Conservation (phyloP, 768 basidiomycete species). For the Trametopsis cervina region DNA sequence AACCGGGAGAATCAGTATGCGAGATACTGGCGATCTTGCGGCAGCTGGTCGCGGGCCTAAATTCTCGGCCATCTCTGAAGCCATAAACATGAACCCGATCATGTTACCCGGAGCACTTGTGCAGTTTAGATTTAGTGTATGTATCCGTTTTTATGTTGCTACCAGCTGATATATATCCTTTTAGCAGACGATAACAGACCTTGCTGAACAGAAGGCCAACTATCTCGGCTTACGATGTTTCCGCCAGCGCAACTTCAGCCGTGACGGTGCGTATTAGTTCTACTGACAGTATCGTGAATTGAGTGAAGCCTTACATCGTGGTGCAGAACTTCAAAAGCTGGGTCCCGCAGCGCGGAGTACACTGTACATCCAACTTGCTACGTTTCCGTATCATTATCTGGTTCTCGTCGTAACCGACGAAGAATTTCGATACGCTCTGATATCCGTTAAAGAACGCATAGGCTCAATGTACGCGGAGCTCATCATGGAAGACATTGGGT, state of each 20-base stretch:
- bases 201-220: constrained; percentile 78
- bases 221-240: constrained; percentile 78
- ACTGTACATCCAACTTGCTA: constrained; percentile 72
- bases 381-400: constrained; percentile 77
- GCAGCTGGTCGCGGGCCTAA: constrained; percentile 66
- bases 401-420: constrained; percentile 77
- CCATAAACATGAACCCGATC: constrained; percentile 64
- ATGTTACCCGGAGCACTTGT: constrained; percentile 51
- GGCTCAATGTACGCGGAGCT: constrained; percentile 53
- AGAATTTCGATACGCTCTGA: constrained; percentile 75
- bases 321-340: constrained; percentile 61
- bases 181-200: constrained; percentile 75
- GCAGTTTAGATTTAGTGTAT: constrained; percentile 55
- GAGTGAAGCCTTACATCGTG: not conserved
- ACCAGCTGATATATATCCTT: not conserved
- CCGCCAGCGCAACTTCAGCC: constrained; percentile 58
- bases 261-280: constrained; percentile 43
- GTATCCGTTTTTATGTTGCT: constrained; percentile 18
- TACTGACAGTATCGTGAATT: not conserved
- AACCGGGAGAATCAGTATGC: constrained; percentile 71
- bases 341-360: constrained; percentile 54
- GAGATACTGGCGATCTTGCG: constrained; percentile 77
- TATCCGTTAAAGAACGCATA: constrained; percentile 51
- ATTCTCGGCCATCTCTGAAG: constrained; percentile 50
- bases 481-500: constrained; percentile 72